phyloP scores from a whole-genome alignment of 192 early-diverging fungal species.

The Kappamyces sp. region DNA sequence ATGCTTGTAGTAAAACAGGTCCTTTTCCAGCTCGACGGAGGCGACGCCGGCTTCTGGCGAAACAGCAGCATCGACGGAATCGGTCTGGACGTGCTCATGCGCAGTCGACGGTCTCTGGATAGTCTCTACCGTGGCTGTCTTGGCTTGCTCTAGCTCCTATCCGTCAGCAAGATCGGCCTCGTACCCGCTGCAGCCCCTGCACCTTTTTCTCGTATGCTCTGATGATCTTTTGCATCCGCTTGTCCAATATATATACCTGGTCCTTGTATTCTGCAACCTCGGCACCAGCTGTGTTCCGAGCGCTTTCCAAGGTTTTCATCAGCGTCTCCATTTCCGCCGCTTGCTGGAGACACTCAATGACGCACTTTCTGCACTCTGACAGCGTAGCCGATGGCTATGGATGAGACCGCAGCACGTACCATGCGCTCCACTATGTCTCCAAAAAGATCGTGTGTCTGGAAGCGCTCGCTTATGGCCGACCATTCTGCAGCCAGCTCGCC shows the following conservation, averaged over 20 bases:
- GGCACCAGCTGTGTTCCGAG: too few relatives aligned
- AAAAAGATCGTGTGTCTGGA: not conserved
- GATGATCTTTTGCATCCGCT: constrained; percentile 14
- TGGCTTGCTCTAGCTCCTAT: not conserved
- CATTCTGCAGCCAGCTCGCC: not conserved
- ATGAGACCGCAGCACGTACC: too few relatives aligned
- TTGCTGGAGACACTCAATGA: too few relatives aligned
- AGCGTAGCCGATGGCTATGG: too few relatives aligned
- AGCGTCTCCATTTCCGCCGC: too few relatives aligned
- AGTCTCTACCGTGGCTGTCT: not conserved
- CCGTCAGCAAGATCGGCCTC: not conserved
- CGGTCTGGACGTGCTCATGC: too few relatives aligned
- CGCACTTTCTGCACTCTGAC: too few relatives aligned
- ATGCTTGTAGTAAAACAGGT: constrained; percentile 31
- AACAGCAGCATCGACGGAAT: too few relatives aligned
- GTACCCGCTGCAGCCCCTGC: not conserved
- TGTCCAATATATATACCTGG: constrained; percentile 6
- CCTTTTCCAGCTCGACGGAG: constrained; percentile 14
- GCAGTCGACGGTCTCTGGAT: not conserved
- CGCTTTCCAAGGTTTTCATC: too few relatives aligned
- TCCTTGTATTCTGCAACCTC: too few relatives aligned
- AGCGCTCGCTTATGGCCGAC: not conserved
- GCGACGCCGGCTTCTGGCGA: too few relatives aligned
- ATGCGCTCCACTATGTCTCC: not conserved
- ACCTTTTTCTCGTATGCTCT: constrained; percentile 15